Evolutionary conservation across 2,329 filamentous ascomycete genomes (phyloP), one percentile per base, ranked within the genome.

Genomic region (Botrytis galanthina): DNA sequence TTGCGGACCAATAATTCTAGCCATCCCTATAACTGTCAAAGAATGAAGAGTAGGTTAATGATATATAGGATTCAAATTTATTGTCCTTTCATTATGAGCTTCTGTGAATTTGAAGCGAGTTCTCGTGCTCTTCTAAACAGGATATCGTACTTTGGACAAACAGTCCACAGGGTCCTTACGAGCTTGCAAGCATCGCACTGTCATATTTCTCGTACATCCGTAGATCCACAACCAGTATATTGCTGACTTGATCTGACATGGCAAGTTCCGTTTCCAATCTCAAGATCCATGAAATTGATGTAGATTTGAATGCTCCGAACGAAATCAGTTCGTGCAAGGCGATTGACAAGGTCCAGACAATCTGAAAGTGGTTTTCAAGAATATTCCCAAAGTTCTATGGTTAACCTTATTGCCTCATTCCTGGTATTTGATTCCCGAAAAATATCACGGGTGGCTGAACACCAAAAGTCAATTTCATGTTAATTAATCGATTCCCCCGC

Each of bases 241-340:
- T 67, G 32, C 44, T 67, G 32, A 51, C 44, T 54, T 18, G n/a
- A 22, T 67, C 64, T 67, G 46, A 67, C 64, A 54, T 39, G 64
- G 14, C 32, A 54, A 67, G 7, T 54, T 54, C 64, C 64, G 46
- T 35, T 67, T 14, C 7, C 16, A 67, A 39, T 39, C 2, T 39
- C 46, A n/a, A 3, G 35, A 29, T 2, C 32, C 64, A 39, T 54
- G 26, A 51, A 14, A 26, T 39, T 51, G 32, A 32, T 67, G 26
- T 9, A 46, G 10, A 51, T 51, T 51, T 51, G 46, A 51, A n/a
- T n/a, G 48, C 26, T 51, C 26, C 48, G 5, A 42, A 37, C 32
- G 12, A 54, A 29, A 22, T 16, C 35, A 8, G 5, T 42, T 57
- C n/a, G 26, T 68, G 18, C 35, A 8, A 42, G 26, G 35, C 20